phyloP scores from a whole-genome alignment of 805 yeast species.

The Brettanomyces nanus region DNA sequence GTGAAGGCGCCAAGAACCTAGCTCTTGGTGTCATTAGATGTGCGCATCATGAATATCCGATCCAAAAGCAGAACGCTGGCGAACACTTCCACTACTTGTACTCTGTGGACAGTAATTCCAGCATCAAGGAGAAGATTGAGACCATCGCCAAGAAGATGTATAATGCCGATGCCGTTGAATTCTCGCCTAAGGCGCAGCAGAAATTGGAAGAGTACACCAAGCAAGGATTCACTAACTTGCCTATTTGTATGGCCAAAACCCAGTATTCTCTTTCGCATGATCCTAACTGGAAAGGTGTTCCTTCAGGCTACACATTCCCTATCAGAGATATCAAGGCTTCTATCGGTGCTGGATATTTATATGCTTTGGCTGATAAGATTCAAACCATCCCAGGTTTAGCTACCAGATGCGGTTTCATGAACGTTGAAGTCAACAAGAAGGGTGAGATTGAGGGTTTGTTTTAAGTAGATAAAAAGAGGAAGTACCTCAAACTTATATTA shows the following conservation, averaged over 20 bases:
- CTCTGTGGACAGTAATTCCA: slow-evolving; percentile 43
- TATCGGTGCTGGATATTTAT: slow-evolving; percentile 94
- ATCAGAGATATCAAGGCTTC: slow-evolving; percentile 91
- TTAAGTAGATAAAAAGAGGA: too few relatives aligned
- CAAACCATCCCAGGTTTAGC: slow-evolving; percentile 97
- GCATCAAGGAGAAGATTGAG: slow-evolving; percentile 74
- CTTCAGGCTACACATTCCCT: slow-evolving; percentile 89
- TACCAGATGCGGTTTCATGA: slow-evolving; percentile 94
- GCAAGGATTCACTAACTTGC: slow-evolving; percentile 87
- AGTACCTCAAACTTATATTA: neutral
- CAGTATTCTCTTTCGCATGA: slow-evolving; percentile 95
- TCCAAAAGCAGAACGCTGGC: slow-evolving; percentile 25
- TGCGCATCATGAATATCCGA: slow-evolving; percentile 35
- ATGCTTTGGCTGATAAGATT: slow-evolving; percentile 94
- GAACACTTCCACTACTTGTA: slow-evolving; percentile 58
- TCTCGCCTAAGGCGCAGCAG: slow-evolving; percentile 69
- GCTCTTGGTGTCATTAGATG: slow-evolving; percentile 81
- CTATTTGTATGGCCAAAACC: slow-evolving; percentile 95
- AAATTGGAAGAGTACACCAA: slow-evolving; percentile 74
- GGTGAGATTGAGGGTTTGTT: slow-evolving; percentile 94
- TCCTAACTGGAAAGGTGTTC: slow-evolving; percentile 88
- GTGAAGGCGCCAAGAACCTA: slow-evolving; percentile 75
- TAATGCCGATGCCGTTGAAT: slow-evolving; percentile 82
- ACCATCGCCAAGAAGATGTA: slow-evolving; percentile 84
- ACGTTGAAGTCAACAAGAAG: slow-evolving; percentile 82